Base-by-base conservation (phyloP, 164 flowering plant species). In the Piper betle region DNA sequence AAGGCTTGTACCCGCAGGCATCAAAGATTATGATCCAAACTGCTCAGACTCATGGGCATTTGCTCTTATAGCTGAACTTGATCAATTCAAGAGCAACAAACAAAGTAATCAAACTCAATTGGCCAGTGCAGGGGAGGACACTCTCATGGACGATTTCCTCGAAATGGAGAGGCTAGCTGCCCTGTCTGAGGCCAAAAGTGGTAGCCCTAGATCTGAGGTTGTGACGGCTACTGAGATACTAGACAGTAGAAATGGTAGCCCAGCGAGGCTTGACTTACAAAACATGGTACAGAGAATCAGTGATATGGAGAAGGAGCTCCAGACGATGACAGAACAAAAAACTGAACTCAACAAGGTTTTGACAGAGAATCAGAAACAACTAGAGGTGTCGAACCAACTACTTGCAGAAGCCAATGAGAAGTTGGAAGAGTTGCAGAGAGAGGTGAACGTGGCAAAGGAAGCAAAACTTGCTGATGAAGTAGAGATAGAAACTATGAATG, bases 141-240 rank as follows among this genome's bases (percentile, higher is more conserved):
- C 73, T 71, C 80, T 93, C 56, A 86, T 93, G 99, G 97, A 90
- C 67, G 99, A 90, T 81, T 93, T 93, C 73, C 84, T 90, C 55
- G 99, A 93, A 67, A 90, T 90, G 92, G 99, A 93, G 75, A 77
- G 82, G 48, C 80, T 90, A 64, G 97, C 83, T 52, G 78, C 87
- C 37, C 58, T 83, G 69, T 87, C 82, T 12, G 81, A 82, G 38
- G 59, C 68, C 40, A 64, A 68, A 62, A 73, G 52, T 62, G 63
- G 63, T 68, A 67, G 66, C 52, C 39, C 25, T 65, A 53, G 43
- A 56, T 41, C 33, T 59, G 74, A 63, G 57, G 41, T 69, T 40
- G 68, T 73, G 69, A 57, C 64, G 57, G 64, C 60, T 73, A 57
- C 70, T 15, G 60, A 66, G 39, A 66, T 64, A 48, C 37, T 60